These are phyloP conservation scores for Cordyceps cicadae DNA, from an alignment of 2,329 filamentous ascomycete genomes.

Conservation along the genomic window DNA sequence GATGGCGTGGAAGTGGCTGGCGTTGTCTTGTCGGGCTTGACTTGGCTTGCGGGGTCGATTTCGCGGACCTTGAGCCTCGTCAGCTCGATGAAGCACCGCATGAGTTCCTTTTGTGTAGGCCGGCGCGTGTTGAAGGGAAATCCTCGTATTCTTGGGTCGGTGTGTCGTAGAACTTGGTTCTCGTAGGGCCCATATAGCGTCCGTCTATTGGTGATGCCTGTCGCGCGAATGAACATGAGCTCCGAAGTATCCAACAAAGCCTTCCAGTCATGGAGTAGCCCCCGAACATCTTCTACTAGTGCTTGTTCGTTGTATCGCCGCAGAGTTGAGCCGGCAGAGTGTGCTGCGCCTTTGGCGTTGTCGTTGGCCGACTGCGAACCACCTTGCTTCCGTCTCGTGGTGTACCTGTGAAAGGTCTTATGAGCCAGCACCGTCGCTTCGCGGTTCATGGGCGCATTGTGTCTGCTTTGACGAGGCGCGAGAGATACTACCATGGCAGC, in stretches of 20 bases:
- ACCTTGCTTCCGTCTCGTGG: constrained; percentile 90
- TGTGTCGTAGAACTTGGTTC: constrained; percentile 68
- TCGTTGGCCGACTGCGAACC: constrained; percentile 92
- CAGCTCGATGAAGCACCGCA: constrained; percentile 89
- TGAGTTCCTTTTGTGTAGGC: constrained; percentile 87
- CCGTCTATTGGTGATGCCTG: constrained; percentile 74
- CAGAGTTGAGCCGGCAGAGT: constrained; percentile 84
- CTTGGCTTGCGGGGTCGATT: constrained; percentile 57
- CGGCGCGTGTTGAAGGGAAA: constrained; percentile 91
- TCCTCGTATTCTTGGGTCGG: constrained; percentile 71
- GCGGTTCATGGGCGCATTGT: constrained; percentile 64
- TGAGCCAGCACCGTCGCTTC: constrained; percentile 85
- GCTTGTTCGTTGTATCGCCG: constrained; percentile 92
- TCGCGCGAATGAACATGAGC: constrained; percentile 80
- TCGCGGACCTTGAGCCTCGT: constrained; percentile 81
- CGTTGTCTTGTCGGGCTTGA: constrained; percentile 31
- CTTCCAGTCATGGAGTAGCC: constrained; percentile 77
- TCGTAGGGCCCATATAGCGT: constrained; percentile 91
- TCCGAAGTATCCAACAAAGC: constrained; percentile 74
- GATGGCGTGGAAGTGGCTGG: constrained; percentile 27
- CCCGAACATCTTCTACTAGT: constrained; percentile 77
- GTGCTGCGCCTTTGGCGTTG: constrained; percentile 83
- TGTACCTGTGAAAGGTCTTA: constrained; percentile 97
- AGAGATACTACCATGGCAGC: constrained; percentile 92
- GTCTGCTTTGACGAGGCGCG: constrained; percentile 68